Conservation (phyloP, 2,329 filamentous ascomycete genomes). For the Herpomyces periplanetae region DNA sequence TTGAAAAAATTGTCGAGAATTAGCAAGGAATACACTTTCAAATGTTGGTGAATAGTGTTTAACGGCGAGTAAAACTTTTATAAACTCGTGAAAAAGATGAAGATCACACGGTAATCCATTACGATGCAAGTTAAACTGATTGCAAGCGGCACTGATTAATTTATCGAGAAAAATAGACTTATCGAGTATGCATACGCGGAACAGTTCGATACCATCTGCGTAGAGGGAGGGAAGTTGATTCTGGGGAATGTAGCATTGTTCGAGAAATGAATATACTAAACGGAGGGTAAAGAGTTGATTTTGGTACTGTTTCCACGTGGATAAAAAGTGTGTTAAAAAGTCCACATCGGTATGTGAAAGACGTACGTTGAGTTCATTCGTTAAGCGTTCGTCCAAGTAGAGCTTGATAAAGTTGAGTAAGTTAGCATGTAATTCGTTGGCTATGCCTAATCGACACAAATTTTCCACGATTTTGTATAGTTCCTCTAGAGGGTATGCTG, state of each 20-base stretch:
- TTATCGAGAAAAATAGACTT: slow-evolving; percentile 13
- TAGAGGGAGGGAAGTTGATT: slow-evolving; percentile 32
- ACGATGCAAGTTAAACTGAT: slow-evolving; percentile 33
- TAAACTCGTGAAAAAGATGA: slow-evolving; percentile 26
- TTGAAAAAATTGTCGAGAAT: slow-evolving; percentile 24
- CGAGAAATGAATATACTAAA: slow-evolving; percentile 71
- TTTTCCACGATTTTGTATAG: slow-evolving; percentile 74
- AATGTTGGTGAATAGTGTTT: slow-evolving; percentile 40
- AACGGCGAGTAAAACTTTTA: slow-evolving; percentile 53
- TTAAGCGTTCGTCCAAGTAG: slow-evolving; percentile 18
- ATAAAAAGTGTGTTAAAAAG: slow-evolving; percentile 17
- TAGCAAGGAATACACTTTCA: slow-evolving; percentile 27
- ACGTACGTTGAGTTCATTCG: slow-evolving; percentile 16
- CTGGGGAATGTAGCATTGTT: slow-evolving; percentile 49
- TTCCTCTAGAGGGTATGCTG: no score
- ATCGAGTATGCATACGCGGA: slow-evolving; percentile 20
- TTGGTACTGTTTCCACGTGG: slow-evolving; percentile 38
- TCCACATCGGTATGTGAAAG: slow-evolving; percentile 18
- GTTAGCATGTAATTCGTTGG: slow-evolving; percentile 22
- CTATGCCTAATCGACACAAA: slow-evolving; percentile 37
- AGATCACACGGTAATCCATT: slow-evolving; percentile 7
- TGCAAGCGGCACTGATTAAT: slow-evolving; percentile 28
- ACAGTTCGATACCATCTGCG: slow-evolving; percentile 37
- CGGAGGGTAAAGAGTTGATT: slow-evolving; percentile 36
- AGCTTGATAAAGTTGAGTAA: slow-evolving; percentile 23